Conservation (phyloP, 2,329 filamentous ascomycete genomes). For the Coniochaeta sp. region DNA sequence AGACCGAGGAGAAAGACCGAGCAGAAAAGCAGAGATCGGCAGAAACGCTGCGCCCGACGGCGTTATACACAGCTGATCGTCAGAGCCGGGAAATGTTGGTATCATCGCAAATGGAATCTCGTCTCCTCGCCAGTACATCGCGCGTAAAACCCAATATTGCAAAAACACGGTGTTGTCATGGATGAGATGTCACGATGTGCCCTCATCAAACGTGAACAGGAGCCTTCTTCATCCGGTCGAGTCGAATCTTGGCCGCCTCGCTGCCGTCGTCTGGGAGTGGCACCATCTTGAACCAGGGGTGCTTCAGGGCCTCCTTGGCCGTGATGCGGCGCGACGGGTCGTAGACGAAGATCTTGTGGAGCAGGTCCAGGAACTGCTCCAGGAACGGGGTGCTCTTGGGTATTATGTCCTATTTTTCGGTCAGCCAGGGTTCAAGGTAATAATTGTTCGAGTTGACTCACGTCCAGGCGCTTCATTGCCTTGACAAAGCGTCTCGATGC, state of each 20-base stretch:
- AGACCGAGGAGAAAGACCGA: neutral
- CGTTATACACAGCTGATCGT: neutral
- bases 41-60: neutral
- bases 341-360: slow-evolving; percentile 62
- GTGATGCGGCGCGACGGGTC: slow-evolving; percentile 59
- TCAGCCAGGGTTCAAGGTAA: slow-evolving; percentile 11
- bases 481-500: slow-evolving; percentile 61
- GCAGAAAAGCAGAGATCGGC: neutral
- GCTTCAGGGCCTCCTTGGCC: slow-evolving; percentile 57
- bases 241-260: slow-evolving; percentile 57
- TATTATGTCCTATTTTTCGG: slow-evolving; percentile 50
- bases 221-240: slow-evolving; percentile 33
- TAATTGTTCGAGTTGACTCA: slow-evolving; percentile 26
- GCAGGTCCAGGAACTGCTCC: slow-evolving; percentile 54
- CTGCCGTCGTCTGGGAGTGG: slow-evolving; percentile 59
- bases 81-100: neutral
- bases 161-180: too few relatives aligned
- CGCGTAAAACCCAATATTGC: neutral
- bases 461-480: slow-evolving; percentile 62
- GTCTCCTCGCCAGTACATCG: neutral
- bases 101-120: neutral
- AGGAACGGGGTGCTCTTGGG: slow-evolving; percentile 52
- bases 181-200: too few relatives aligned
- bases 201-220: slow-evolving; percentile 9
- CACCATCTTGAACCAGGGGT: slow-evolving; percentile 61